phyloP scores from a whole-genome alignment of 306 rosid species.

The Arachis hypogaea region DNA sequence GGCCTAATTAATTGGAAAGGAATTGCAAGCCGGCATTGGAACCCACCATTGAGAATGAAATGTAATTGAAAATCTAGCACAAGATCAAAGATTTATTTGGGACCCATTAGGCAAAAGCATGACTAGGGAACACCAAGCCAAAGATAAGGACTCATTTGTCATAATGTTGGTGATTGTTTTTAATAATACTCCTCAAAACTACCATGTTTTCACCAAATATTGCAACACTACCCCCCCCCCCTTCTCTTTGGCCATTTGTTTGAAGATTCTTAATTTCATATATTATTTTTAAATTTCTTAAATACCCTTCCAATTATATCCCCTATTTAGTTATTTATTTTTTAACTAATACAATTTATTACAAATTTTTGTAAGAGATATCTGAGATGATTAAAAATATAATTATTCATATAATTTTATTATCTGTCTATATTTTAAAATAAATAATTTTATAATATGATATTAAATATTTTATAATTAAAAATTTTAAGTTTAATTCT shows the following conservation, averaged over 20 bases:
- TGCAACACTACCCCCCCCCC: neutral
- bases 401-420: too few relatives aligned
- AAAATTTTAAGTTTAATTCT: too few relatives aligned
- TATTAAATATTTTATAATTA: too few relatives aligned
- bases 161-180: neutral
- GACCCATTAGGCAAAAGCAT: neutral
- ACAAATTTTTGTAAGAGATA: too few relatives aligned
- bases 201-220: neutral
- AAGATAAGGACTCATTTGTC: slow-evolving; percentile 21
- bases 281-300: neutral
- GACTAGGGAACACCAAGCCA: neutral
- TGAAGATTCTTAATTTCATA: neutral
- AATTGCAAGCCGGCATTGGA: neutral
- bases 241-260: neutral
- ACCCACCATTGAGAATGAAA: neutral
- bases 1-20: neutral
- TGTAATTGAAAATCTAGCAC: neutral
- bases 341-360: too few relatives aligned
- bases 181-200: neutral
- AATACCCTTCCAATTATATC: neutral
- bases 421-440: too few relatives aligned
- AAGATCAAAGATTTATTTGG: neutral
- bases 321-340: neutral
- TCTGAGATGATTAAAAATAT: too few relatives aligned
- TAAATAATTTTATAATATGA: too few relatives aligned